A percentile compares a stretch with the other conserved stretches of the same genome.
These are phyloP conservation scores for Gloeopeniophorella convolvens DNA, from an alignment of 768 basidiomycete species.

Conservation along the genomic window DNA sequence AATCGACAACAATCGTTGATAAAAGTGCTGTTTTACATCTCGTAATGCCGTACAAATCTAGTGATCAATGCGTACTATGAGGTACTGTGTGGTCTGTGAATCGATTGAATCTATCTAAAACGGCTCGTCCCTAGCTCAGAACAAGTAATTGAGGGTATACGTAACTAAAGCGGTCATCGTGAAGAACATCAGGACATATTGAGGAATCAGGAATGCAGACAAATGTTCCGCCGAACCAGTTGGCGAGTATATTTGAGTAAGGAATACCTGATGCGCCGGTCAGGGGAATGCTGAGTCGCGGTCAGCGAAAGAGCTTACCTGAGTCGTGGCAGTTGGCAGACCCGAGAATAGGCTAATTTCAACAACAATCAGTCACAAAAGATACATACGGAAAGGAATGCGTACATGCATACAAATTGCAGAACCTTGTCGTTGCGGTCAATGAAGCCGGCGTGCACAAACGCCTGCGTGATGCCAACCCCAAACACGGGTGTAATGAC, in stretches of 20 bases:
- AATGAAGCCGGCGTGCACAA: constrained; percentile 45
- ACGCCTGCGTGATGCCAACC: constrained; percentile 42
- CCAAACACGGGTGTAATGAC: constrained; percentile 56
- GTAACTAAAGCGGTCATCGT: constrained; percentile 17
- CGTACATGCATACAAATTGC: constrained; percentile 64
- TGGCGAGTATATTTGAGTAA: constrained; percentile 62
- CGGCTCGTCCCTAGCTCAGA: no score
- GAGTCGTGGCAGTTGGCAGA: constrained; percentile 17
- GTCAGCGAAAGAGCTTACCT: neutral
- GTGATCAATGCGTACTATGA: no score
- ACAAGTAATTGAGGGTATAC: constrained; percentile 18
- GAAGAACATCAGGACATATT: constrained; percentile 19
- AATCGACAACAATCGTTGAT: no score
- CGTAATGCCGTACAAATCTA: no score
- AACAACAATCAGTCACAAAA: neutral
- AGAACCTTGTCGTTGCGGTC: constrained; percentile 48
- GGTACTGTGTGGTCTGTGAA: no score
- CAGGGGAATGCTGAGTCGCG: neutral
- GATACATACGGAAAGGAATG: constrained; percentile 1
- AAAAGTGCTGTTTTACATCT: no score
- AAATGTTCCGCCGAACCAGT: constrained; percentile 59
- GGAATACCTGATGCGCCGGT: constrained; percentile 38
- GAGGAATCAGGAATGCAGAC: constrained; percentile 57
- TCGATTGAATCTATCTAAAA: no score
- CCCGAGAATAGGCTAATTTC: constrained; percentile 15